Base-by-base conservation (phyloP, 805 yeast genomes). In the Sugiyamaella lignohabitans region DNA sequence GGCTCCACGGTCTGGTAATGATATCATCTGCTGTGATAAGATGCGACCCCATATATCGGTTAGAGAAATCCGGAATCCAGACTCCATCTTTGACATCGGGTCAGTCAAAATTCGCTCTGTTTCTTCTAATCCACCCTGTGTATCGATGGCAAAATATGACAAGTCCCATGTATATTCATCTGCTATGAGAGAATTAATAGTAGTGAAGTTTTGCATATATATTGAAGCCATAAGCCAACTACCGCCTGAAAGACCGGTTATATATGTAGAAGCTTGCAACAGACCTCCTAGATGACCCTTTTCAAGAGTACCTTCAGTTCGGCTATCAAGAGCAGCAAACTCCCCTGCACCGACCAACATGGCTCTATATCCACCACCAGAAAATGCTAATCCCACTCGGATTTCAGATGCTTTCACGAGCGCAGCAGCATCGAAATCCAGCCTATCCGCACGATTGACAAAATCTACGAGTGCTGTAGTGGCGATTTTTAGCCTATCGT, bases 281-380 rank as follows among this genome's bases (percentile, higher is more conserved):
- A 87, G 64, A 2, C 95, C 91, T 27, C 89, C 88, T 30, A 86
- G 62, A 4, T 84, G 82, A 17, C 61, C 63, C 2, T 69, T 69
- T 18, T 62, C 67, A 1, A 78, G 69, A 5, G 80, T 73, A 5
- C 39, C 38, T 16, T 32, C 23, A 1, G 91, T 80, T 54, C 93
- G 68, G 53, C 76, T 76, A 61, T 87, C 96, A 48, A 84, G 65
- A 1, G 91, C 95, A 1, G 88, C 69, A n/a, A 86, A 65, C 58
- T 79, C 78, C 32, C 95, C 95, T 3, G 93, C 95, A 2, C 94
- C 95, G 48, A 72, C 66, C 38, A 87, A 64, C 86, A 87, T 84
- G 30, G 95, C 93, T 52, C 96, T 72, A 62, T 84, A 88, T 3
- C 97, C 97, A 56, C 97, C 97, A 39, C 96, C 96, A 16, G 87